These are phyloP conservation scores for Henckelia pumila DNA, from an alignment of 257 asterid species.

Conservation along the genomic window DNA sequence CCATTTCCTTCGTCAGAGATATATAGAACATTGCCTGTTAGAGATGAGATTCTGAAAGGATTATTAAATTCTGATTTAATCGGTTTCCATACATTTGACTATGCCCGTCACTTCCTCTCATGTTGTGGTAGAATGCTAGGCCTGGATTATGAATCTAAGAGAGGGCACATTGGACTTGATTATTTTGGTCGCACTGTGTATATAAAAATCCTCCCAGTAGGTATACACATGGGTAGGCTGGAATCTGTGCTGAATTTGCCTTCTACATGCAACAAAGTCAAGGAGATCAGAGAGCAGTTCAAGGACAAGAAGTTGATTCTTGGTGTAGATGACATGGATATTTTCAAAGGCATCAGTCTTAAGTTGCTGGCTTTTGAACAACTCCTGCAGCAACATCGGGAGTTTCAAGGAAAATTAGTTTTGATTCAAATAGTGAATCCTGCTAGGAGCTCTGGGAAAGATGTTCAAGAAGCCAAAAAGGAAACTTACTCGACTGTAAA, in stretches of 20 bases:
- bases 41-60: conserved; percentile 85
- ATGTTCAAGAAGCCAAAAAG: conserved; percentile 76
- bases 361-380: conserved; percentile 81
- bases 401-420: conserved; percentile 54
- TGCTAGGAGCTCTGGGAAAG: conserved; percentile 88
- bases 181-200: conserved; percentile 87
- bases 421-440: conserved; percentile 90
- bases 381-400: conserved; percentile 51
- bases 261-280: conserved; percentile 59
- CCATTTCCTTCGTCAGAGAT: conserved; percentile 96
- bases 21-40: conserved; percentile 80
- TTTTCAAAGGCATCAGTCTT: conserved; percentile 83
- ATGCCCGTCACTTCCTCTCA: conserved; percentile 90
- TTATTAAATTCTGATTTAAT: conserved; percentile 71
- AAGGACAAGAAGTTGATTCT: conserved; percentile 67
- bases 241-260: conserved; percentile 65
- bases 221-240: conserved; percentile 86
- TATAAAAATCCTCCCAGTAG: conserved; percentile 83
- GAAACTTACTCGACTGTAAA: conserved; percentile 65
- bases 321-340: conserved; percentile 97
- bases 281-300: conserved; percentile 63
- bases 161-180: conserved; percentile 93
- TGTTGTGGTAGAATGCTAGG: conserved; percentile 94
- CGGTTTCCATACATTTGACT: conserved; percentile 90
- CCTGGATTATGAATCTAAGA: conserved; percentile 81